Evolutionary conservation across 257 asterid genomes (phyloP), one percentile per base, ranked within the genome.

Genomic region (Solanum chilense): DNA sequence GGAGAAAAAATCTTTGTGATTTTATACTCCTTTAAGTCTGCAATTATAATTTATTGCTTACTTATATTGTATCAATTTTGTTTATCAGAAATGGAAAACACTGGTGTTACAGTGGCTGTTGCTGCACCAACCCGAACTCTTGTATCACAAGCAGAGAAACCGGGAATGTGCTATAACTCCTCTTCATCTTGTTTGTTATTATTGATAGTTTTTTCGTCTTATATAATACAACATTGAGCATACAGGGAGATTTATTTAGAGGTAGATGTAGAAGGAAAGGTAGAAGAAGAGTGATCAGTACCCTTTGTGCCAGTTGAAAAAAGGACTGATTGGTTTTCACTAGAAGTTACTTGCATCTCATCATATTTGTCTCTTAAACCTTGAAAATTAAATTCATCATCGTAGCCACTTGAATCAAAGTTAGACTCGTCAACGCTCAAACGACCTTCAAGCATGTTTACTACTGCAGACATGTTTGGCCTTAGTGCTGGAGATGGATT

Each of bases 401-500:
- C 58, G 35, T n/a, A 23, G 31, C 47, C 49, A 39, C 49, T 74
- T 37, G 81, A 74, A 37, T 74, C 81, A 1, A 74, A 21, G 49
- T 37, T 74, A 74, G 81, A 11, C 49, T 74, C 81, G 5, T 37
- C 49, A 23, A 90, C 71, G 42, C 85, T 83, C 75, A 83, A 64
- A 47, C 84, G 44, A 44, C 96, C 96, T 92, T 90, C 91, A 49
- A 94, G 95, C 93, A 93, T 90, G 76, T 90, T 87, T 35, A 92
- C 91, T 7, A 94, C 94, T 74, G 91, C 90, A 10, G 94, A 91
- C 96, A 94, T 94, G 45, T 91, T 91, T 20, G 98, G 96, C 73
- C 96, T 89, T 4, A 94, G 90, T 6, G 96, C 91, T 12, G 96
- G 96, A 64, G 96, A 92, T 18, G 98, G 94, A 82, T 93, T 92